Evolutionary conservation across 805 yeast species (phyloP).

Genomic region (Wickerhamomyces canadensis): DNA sequence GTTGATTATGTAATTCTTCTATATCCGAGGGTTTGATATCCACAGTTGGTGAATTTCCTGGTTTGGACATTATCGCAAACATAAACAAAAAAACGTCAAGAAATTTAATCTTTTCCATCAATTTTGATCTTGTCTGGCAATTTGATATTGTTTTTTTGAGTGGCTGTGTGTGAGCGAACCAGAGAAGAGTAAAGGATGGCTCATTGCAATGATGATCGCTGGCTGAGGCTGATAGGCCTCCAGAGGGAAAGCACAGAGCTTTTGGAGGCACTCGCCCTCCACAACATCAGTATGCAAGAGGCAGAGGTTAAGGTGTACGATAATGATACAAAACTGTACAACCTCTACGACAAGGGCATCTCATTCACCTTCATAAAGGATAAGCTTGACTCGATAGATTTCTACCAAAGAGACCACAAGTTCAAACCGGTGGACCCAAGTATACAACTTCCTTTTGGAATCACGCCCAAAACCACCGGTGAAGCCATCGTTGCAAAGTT

Average conservation of each 20-base stretch:
- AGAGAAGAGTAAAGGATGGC: too few relatives aligned
- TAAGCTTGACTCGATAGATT: conserved; percentile 31
- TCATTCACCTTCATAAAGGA: conserved; percentile 12
- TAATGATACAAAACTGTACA: conserved; percentile 14
- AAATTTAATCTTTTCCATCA: too few relatives aligned
- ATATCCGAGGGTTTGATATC: too few relatives aligned
- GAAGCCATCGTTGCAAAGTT: conserved; percentile 25
- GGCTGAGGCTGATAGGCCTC: not conserved
- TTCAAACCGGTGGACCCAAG: conserved; percentile 12
- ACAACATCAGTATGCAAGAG: not conserved
- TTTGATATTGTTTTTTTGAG: too few relatives aligned
- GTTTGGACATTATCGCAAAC: too few relatives aligned
- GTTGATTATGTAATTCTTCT: too few relatives aligned
- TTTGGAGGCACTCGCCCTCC: not conserved
- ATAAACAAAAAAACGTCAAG: too few relatives aligned
- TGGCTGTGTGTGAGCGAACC: too few relatives aligned
- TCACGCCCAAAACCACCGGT: conserved; percentile 22
- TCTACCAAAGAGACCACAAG: conserved; percentile 22
- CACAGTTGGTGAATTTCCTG: too few relatives aligned
- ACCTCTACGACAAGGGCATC: conserved; percentile 20
- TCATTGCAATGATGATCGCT: not conserved
- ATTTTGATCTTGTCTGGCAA: too few relatives aligned
- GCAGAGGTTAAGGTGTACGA: conserved; percentile 1
- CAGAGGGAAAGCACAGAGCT: not conserved
- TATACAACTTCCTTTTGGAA: conserved; percentile 14